Conservation (phyloP, 805 yeast genomes). For the Metschnikowia cerradonensis region DNA sequence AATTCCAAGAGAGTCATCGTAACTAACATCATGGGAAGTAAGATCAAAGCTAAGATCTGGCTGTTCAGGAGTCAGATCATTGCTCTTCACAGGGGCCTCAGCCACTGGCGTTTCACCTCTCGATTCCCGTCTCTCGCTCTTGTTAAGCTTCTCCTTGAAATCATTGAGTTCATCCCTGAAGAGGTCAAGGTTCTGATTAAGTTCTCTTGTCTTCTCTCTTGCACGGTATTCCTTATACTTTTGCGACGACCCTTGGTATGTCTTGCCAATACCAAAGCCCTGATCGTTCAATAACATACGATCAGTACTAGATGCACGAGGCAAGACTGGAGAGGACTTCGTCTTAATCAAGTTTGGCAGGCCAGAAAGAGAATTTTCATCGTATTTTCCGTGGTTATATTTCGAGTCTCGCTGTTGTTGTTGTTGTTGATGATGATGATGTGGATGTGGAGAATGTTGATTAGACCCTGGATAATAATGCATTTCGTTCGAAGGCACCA, state of each 20-base stretch:
- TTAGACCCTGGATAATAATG: background rate
- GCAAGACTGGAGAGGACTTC: background rate
- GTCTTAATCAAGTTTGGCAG: background rate
- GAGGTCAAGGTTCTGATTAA: constrained; percentile 39
- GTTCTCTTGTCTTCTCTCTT: constrained; percentile 30
- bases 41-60: constrained; percentile 38
- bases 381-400: background rate
- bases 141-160: constrained; percentile 39
- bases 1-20: constrained; percentile 37
- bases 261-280: background rate
- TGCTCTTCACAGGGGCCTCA: background rate
- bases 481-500: background rate
- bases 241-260: background rate
- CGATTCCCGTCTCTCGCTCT: constrained; percentile 17
- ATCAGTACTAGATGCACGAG: background rate
- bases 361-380: background rate
- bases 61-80: background rate
- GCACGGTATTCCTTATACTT: constrained; percentile 3
- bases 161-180: constrained; percentile 42
- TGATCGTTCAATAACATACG: background rate
- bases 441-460: background rate
- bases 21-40: constrained; percentile 36
- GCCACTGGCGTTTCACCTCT: background rate
- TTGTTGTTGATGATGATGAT: background rate
- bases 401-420: background rate